These are phyloP conservation scores for Ramaria sp. DNA, from an alignment of 768 basidiomycete genomes.

Conservation along the genomic window DNA sequence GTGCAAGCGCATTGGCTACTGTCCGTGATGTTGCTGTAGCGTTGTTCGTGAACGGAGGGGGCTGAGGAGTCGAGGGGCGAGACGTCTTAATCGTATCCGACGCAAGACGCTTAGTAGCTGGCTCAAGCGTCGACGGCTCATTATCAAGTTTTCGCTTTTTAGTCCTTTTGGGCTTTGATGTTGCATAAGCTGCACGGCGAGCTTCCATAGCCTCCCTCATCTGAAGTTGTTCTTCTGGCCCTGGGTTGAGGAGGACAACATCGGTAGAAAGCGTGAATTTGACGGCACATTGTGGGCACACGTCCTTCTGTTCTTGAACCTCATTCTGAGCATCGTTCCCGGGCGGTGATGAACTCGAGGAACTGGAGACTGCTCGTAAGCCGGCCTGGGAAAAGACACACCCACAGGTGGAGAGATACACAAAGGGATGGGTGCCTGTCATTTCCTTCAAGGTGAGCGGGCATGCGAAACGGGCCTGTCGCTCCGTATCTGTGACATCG, in stretches of 20 bases:
- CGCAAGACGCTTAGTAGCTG: slow-evolving; percentile 1
- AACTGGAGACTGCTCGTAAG: slow-evolving; percentile 49
- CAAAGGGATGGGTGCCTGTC: slow-evolving; percentile 83
- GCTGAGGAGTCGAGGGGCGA: neutral
- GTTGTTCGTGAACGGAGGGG: slow-evolving; percentile 36
- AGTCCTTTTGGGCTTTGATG: slow-evolving; percentile 34
- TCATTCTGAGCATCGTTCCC: slow-evolving; percentile 16
- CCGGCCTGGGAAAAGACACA: slow-evolving; percentile 86
- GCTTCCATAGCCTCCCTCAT: slow-evolving; percentile 47
- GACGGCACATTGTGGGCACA: slow-evolving; percentile 70
- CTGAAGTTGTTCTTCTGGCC: slow-evolving; percentile 48
- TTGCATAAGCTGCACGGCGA: slow-evolving; percentile 42
- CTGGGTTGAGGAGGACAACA: slow-evolving; percentile 58
- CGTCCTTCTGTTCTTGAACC: slow-evolving; percentile 28
- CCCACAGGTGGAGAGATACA: slow-evolving; percentile 77
- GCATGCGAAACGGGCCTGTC: slow-evolving; percentile 70
- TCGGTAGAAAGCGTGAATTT: slow-evolving; percentile 53
- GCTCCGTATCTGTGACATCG: slow-evolving; percentile 24
- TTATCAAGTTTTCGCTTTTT: slow-evolving; percentile 52
- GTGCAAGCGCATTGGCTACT: slow-evolving; percentile 59
- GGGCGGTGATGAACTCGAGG: slow-evolving; percentile 22
- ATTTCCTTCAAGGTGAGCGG: slow-evolving; percentile 90
- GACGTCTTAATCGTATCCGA: neutral
- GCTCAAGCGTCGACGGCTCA: slow-evolving; percentile 11
- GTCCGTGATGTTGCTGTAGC: slow-evolving; percentile 48